Evolutionary conservation across 23 red algal genomes (phyloP), one percentile per base, ranked within the genome.

Genomic region (Gracilaria caudata): DNA sequence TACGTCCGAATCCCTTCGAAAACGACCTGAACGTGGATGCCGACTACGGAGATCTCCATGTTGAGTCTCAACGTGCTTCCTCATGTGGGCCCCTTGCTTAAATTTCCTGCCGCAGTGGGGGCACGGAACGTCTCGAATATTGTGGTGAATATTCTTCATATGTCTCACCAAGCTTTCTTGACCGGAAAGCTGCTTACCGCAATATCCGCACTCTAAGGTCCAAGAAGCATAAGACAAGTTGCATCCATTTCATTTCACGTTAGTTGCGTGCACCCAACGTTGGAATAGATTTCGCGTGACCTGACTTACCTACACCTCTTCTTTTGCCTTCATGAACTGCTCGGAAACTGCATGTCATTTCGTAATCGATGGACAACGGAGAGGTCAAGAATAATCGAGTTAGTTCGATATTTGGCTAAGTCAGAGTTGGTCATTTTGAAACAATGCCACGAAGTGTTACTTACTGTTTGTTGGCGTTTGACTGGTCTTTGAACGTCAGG

Each of bases 401-500:
- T 35, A 35, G 61, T 36, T 19, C 14, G 8, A 53, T 16, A 16
- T 16, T 53, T 17, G 14, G 49, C 14, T 16, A 0, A 0, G 7
- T 36, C 29, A 3, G 6, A 4, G 4, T 36, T 17, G 7, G 29
- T 3, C 17, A 30, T 37, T 11, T 37, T 7, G 9, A 7, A 66
- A 61, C 61, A 6, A 35, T 35, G 19, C 29, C 25, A 66, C 36
- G 12, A 30, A 11, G 8, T 16, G 2, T 36, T 66, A 45, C 70
- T 33, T 75, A 75, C 70, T 75, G 70, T 36, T 75, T 75, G 70
- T 43, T 75, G 19, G 37, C 43, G 70, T 75, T 75, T 46, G 70
- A 75, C 9, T 21, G n/a, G 21, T 75, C 70, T 43, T 21, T 20
- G 38, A 75, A 75, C 5, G 37, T 75, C 43, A 43, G 12, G 40